Evolutionary conservation across 805 yeast species (phyloP).

Genomic region (Vanderwaltozyma verrucispora): DNA sequence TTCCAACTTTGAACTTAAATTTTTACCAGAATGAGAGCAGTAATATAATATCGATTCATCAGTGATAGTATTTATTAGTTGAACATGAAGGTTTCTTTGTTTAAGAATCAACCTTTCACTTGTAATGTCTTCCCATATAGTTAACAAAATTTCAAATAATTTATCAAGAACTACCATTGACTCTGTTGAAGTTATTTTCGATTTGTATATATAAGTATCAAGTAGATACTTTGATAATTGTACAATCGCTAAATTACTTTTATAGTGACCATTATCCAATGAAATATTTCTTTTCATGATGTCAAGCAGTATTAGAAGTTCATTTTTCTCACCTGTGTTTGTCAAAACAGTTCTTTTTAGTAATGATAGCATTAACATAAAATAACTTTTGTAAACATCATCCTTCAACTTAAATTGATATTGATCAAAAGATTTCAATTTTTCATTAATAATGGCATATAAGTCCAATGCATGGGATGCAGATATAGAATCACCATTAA

Average conservation of each 20-base stretch:
- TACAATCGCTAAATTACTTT: constrained; percentile 15
- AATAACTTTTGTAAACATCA: constrained; percentile 17
- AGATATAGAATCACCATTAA: constrained; percentile 2
- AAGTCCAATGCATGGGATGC: constrained; percentile 11
- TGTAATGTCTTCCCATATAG: constrained; percentile 50
- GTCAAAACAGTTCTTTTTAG: constrained; percentile 13
- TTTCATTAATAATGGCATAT: constrained; percentile 6
- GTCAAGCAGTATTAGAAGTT: constrained; percentile 10
- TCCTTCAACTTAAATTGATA: constrained; percentile 25
- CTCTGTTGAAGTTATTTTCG: neutral
- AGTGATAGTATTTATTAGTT: constrained; percentile 42
- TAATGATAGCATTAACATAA: constrained; percentile 15
- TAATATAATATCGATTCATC: constrained; percentile 32
- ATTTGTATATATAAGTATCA: constrained; percentile 5
- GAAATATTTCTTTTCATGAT: constrained; percentile 12
- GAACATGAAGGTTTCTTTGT: constrained; percentile 54
- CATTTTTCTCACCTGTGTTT: constrained; percentile 1
- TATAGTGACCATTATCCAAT: constrained; percentile 20
- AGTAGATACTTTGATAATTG: constrained; percentile 12
- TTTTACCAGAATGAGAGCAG: constrained; percentile 28
- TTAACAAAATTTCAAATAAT: constrained; percentile 26
- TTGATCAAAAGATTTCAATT: constrained; percentile 1
- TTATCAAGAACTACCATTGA: neutral
- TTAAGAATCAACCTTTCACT: constrained; percentile 52
- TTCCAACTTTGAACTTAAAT: constrained; percentile 5